Base-by-base conservation (phyloP, 306 rosid genomes). In the Sicyos edulis region DNA sequence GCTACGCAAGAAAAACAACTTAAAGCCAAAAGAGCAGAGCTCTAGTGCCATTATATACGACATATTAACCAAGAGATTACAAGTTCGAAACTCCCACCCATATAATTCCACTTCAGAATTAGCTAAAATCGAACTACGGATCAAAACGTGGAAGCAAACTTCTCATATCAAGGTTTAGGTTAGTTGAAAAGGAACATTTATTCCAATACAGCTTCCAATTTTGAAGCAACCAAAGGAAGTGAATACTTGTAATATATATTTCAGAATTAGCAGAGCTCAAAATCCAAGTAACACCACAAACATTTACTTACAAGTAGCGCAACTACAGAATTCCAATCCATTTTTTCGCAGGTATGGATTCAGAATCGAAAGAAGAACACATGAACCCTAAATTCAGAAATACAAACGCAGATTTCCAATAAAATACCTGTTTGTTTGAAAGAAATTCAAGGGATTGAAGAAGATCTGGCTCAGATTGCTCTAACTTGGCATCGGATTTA, bases 381-480 rank as follows among this genome's bases (percentile, higher is more conserved):
- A 73, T 8, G 20, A 55, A 56, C 22, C 49, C 74, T 52, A 26
- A 70, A 70, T 52, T 51, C 6, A 40, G 14, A 52, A 54, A 10
- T 4, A 20, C 50, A 5, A 53, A 32, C 10, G 50, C 63, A 4
- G 20, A 32, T 53, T 19, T 44, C 47, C 67, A 61, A 61, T 12
- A 13, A 80, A 67, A 22, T 53, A 92, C 96, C 98, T 93, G 85
- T 67, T 87, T 93, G 49, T 78, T 77, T 47, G 37, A 71, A 8
- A 81, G 81, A 32, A 85, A 88, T 78, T 83, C 73, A 9, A 82
- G 80, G 42, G 88, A 83, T 57, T 83, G 88, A 8, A 53, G 81
- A 54, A 49, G 82, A 76, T 86, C 90, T 73, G 78, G 79, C 47
- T 76, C 76, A 6, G 83, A 63, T 26, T 59, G 58, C 20, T 60